Evolutionary conservation across 139 green algal species (phyloP).

Genomic region (Chlamydomonas sp.): DNA sequence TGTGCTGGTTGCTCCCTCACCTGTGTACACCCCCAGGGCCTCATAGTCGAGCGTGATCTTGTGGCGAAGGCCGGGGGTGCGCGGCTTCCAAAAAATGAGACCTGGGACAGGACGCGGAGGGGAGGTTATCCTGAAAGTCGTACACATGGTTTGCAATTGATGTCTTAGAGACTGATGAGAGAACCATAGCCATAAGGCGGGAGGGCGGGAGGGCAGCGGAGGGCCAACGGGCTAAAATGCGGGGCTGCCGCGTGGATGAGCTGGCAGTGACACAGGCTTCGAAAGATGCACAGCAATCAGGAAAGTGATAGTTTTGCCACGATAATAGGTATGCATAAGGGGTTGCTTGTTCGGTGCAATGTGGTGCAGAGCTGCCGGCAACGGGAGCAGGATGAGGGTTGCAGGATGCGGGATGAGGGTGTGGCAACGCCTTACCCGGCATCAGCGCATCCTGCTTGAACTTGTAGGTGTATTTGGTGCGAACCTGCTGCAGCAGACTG

Average conservation of each 20-base stretch:
- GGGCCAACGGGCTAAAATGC: no score
- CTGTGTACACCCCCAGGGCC: conserved; percentile 59
- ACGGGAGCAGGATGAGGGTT: not conserved
- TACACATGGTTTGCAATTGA: not conserved
- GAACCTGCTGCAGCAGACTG: conserved; percentile 8
- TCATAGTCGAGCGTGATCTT: conserved; percentile 59
- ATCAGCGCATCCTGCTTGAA: conserved; percentile 30
- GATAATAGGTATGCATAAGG: no score
- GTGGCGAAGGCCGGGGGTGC: conserved; percentile 79
- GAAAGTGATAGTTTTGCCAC: not conserved
- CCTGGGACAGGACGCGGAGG: conserved; percentile 46
- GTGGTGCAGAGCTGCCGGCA: no score
- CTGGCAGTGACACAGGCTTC: not conserved
- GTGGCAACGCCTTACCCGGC: conserved; percentile 18
- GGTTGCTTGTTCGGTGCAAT: no score
- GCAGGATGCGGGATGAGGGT: not conserved
- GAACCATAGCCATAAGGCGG: no score
- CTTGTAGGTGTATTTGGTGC: conserved; percentile 49
- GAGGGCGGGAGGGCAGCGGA: no score
- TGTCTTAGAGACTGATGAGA: no score
- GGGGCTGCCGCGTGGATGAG: no score
- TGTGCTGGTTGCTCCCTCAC: no score
- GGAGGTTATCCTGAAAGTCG: not conserved
- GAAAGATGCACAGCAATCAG: not conserved
- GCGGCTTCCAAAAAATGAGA: conserved; percentile 91